Evolutionary conservation across 345 rosid genomes (phyloP).

Genomic region (Mallotus nudiflorus): DNA sequence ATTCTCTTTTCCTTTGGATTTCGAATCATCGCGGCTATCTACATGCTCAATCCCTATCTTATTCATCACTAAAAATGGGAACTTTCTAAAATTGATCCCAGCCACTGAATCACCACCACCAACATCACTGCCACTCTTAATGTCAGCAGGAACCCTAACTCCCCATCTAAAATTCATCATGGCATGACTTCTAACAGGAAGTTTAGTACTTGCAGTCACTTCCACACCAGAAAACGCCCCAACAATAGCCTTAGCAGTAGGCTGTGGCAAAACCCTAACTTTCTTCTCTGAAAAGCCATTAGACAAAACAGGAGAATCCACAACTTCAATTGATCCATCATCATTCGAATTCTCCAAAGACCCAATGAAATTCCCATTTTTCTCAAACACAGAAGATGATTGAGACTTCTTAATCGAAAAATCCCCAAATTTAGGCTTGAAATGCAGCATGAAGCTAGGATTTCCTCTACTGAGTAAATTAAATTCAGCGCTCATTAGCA

Average conservation of each 20-base stretch:
- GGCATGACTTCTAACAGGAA: conserved; percentile 68
- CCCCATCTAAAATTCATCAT: conserved; percentile 89
- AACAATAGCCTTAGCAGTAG: conserved; percentile 41
- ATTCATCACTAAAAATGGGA: conserved; percentile 80
- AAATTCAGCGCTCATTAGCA: conserved; percentile 93
- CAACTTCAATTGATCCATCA: conserved; percentile 62
- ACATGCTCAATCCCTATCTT: conserved; percentile 90
- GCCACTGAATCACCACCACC: conserved; percentile 39
- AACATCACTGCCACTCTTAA: conserved; percentile 31
- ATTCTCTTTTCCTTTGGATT: conserved; percentile 1
- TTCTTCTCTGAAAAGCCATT: conserved; percentile 35
- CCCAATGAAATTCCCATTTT: conserved; percentile 19
- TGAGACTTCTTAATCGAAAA: conserved; percentile 83
- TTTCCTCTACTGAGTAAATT: conserved; percentile 60
- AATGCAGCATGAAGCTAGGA: conserved; percentile 90
- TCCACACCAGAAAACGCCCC: conserved; percentile 60
- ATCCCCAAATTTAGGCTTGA: conserved; percentile 87
- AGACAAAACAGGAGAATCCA: conserved; percentile 43
- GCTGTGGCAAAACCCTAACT: conserved; percentile 34
- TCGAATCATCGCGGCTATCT: conserved; percentile 31
- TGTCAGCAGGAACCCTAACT: conserved; percentile 75
- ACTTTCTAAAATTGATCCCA: conserved; percentile 53
- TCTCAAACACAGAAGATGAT: conserved; percentile 46
- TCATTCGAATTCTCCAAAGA: conserved; percentile 18
- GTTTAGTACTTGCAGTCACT: conserved; percentile 65